Percentiles rank a stretch among this genome's conserved stretches.
phyloP scores from a whole-genome alignment of 2,329 filamentous ascomycete species.

The Fusarium nanum region DNA sequence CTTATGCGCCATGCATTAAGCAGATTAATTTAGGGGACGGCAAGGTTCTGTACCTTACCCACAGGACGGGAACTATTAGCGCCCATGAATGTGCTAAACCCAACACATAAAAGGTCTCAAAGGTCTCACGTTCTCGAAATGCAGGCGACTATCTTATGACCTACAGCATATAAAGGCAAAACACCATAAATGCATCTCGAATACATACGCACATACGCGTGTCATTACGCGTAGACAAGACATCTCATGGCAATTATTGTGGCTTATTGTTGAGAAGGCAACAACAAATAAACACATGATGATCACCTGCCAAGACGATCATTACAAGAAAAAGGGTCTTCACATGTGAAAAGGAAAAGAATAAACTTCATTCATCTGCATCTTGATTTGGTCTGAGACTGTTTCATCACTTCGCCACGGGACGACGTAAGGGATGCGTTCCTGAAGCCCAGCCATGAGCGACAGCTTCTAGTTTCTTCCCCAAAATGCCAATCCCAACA shows the following conservation, averaged over 20 bases:
- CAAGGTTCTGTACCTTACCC: slow-evolving; percentile 2
- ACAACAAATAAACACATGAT: slow-evolving; percentile 4
- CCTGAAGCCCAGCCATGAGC: slow-evolving; percentile 19
- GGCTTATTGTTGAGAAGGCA: slow-evolving; percentile 14
- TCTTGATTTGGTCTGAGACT: slow-evolving; percentile 31
- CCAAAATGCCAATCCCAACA: slow-evolving; percentile 15
- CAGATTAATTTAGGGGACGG: slow-evolving; percentile 21
- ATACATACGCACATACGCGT: slow-evolving; percentile 12
- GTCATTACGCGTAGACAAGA: slow-evolving; percentile 23
- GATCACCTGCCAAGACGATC: slow-evolving; percentile 20
- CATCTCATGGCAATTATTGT: slow-evolving; percentile 18
- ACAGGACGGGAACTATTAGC: slow-evolving; percentile 29
- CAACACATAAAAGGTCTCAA: slow-evolving; percentile 14
- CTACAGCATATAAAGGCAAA: background rate
- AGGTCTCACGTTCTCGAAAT: slow-evolving; percentile 10
- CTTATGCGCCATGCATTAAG: slow-evolving; percentile 4
- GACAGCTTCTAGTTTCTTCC: slow-evolving; percentile 31
- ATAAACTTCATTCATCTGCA: slow-evolving; percentile 19
- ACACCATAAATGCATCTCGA: slow-evolving; percentile 2
- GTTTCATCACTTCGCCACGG: slow-evolving; percentile 37
- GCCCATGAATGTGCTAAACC: slow-evolving; percentile 20
- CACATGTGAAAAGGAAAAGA: slow-evolving; percentile 24
- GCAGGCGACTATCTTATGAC: background rate
- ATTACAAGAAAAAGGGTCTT: slow-evolving; percentile 23
- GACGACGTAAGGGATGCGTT: slow-evolving; percentile 34